Evolutionary conservation across 2,329 filamentous ascomycete species (phyloP).

Genomic region (Pseudogymnoascus sp.): DNA sequence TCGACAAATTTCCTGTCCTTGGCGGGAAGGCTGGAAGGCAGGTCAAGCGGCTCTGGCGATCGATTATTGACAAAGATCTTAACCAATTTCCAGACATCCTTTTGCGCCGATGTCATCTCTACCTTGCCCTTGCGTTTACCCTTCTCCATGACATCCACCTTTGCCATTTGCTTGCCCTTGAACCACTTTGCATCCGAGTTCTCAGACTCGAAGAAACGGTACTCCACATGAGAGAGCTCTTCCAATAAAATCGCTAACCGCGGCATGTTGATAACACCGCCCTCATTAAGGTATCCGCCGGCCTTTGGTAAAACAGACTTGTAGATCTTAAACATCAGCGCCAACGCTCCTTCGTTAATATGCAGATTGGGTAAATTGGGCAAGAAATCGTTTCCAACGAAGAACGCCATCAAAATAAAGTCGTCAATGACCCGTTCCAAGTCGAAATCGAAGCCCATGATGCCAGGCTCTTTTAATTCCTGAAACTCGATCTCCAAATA

Average conservation of each 20-base stretch:
- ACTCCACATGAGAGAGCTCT: conserved; percentile 81
- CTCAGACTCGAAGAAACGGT: conserved; percentile 87
- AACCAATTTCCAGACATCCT: conserved; percentile 73
- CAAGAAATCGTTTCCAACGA: conserved; percentile 98
- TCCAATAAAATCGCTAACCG: conserved; percentile 71
- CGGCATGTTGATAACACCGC: conserved; percentile 81
- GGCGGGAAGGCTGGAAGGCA: conserved; percentile 67
- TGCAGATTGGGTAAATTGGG: conserved; percentile 93
- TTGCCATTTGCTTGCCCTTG: conserved; percentile 72
- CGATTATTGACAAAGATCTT: conserved; percentile 75
- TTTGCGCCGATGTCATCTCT: conserved; percentile 72
- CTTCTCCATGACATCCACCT: conserved; percentile 58
- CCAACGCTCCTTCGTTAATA: conserved; percentile 95
- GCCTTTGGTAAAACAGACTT: conserved; percentile 81
- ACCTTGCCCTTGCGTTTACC: conserved; percentile 58
- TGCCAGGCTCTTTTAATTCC: conserved; percentile 69
- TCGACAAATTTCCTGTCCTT: conserved; percentile 90
- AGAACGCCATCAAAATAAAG: conserved; percentile 99
- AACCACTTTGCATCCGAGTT: conserved; percentile 87
- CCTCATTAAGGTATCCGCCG: conserved; percentile 93
- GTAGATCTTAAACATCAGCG: conserved; percentile 96
- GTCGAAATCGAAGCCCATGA: conserved; percentile 73
- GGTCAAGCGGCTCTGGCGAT: conserved; percentile 58
- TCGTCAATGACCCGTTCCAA: conserved; percentile 97
- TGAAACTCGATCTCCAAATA: conserved; percentile 97